Evolutionary conservation across 2,329 filamentous ascomycete species (phyloP).

Genomic region (Dryadomyces quercus-mongolicae): DNA sequence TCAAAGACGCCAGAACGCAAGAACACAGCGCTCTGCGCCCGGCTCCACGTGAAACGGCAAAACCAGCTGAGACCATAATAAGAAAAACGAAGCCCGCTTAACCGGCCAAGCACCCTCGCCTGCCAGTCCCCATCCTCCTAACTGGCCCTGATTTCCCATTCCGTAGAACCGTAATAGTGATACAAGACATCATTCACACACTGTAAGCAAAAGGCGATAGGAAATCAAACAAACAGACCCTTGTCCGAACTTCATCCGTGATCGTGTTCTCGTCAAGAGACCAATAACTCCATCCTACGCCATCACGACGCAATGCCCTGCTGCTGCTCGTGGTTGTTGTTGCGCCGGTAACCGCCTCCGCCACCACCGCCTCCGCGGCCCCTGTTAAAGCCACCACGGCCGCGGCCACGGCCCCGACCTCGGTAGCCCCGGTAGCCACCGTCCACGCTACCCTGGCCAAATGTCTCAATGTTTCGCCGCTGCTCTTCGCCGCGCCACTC

Average conservation of each 20-base stretch:
- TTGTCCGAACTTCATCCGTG: neutral
- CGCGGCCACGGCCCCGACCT: slow-evolving; percentile 65
- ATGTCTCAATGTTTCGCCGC: slow-evolving; percentile 93
- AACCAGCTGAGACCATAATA: neutral
- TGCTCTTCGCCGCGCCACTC: slow-evolving; percentile 91
- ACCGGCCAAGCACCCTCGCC: neutral
- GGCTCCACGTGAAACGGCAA: too few relatives aligned
- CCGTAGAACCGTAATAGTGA: neutral
- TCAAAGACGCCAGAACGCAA: neutral
- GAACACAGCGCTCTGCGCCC: too few relatives aligned
- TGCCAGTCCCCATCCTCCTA: neutral
- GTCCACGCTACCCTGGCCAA: slow-evolving; percentile 92
- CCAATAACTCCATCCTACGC: neutral
- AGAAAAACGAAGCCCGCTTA: neutral
- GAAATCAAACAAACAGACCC: neutral
- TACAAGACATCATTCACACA: neutral
- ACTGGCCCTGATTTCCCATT: neutral
- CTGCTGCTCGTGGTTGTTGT: slow-evolving; percentile 8
- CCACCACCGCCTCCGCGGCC: slow-evolving; percentile 20
- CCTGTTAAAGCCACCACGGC: slow-evolving; percentile 33
- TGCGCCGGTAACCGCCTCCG: slow-evolving; percentile 10
- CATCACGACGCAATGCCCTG: slow-evolving; percentile 2
- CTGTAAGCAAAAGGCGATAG: neutral
- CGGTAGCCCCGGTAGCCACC: slow-evolving; percentile 64
- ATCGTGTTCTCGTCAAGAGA: neutral